A percentile compares a stretch with the other conserved stretches of the same genome.
These are phyloP conservation scores for Cylindrotheca fusiformis DNA, from an alignment of 108 stramenopile species.

Conservation along the genomic window DNA sequence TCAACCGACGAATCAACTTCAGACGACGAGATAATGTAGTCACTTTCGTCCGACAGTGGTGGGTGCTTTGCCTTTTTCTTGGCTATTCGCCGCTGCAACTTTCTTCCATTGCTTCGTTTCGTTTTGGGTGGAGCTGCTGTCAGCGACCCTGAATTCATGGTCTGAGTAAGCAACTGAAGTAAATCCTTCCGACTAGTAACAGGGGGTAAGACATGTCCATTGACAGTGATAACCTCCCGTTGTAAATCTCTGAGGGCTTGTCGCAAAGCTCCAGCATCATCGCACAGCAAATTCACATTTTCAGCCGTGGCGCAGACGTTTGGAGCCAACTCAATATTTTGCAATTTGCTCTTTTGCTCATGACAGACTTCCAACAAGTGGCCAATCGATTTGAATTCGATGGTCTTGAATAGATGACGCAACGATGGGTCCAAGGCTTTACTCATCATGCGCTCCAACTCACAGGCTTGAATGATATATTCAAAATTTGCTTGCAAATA, in stretches of 20 bases:
- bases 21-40: slow-evolving; percentile 6
- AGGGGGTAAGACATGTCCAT: slow-evolving; percentile 79
- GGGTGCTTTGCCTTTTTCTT: background rate
- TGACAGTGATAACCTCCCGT: slow-evolving; percentile 81
- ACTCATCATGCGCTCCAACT: slow-evolving; percentile 69
- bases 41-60: background rate
- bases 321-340: slow-evolving; percentile 70
- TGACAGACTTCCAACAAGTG: slow-evolving; percentile 84
- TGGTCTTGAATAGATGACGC: slow-evolving; percentile 66
- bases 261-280: slow-evolving; percentile 49
- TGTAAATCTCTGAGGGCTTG: slow-evolving; percentile 81
- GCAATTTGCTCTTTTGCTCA: slow-evolving; percentile 47
- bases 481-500: slow-evolving; percentile 65
- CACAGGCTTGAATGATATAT: slow-evolving; percentile 51
- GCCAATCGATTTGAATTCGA: slow-evolving; percentile 77
- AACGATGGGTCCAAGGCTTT: slow-evolving; percentile 52
- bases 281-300: slow-evolving; percentile 28
- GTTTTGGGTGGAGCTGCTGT: slow-evolving; percentile 13
- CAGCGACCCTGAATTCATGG: slow-evolving; percentile 60
- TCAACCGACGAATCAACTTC: slow-evolving; percentile 5
- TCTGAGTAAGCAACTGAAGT: slow-evolving; percentile 49
- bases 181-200: slow-evolving; percentile 71
- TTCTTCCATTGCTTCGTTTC: background rate
- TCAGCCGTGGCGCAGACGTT: slow-evolving; percentile 30
- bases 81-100: background rate